Base-by-base conservation (phyloP, 2,329 filamentous ascomycete species). In the Colletotrichum destructivum region DNA sequence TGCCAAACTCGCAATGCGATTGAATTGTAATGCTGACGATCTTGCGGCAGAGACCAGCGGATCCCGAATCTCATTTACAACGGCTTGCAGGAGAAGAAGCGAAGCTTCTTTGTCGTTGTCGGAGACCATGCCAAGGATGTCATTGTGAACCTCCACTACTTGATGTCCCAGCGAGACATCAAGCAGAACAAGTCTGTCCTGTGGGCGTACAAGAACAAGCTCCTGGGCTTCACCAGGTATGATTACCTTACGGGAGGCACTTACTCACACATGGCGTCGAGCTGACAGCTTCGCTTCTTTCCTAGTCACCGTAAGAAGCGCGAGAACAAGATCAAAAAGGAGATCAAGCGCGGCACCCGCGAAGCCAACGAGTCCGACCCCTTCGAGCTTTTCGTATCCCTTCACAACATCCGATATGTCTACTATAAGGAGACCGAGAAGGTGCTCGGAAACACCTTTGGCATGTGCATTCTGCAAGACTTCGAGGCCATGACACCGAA, bases 361-460 rank as follows among this genome's bases (percentile, higher is more conserved):
- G 96, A 99, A 82, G 90, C 93, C 74, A 98, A 99, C 82, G 89
- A 91, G 66, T 94, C 97, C 80, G 96, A 99, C 80, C 93, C 96
- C 0, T 99, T 99, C 85, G 96, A 99, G 84, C 90, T 98, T 66
- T 99, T 98, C 84, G 93, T 98, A 77, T 96, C 95, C 70, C 91
- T 98, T 69, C 94, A 98, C 85, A 95, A 98, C 82, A 98, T 99
- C 81, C 93, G 96, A 82, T 99, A 99, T 89, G 94, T 96, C 69
- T 99, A 98, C 88, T 99, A 99, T 87, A 99, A 99, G 84, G 96
- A 99, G 85, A 98, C 96, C 38, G 96, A 99, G 79, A 98, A 98
- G 87, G 98, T 99, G 79, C 84, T 98, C 68, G 96, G 96, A 81
- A 97, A 98, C 82, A 99, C 96, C 54, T 99, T 96, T 80, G 96